Evolutionary conservation across 441 rosid species (phyloP), one percentile per base, ranked within the genome.

Genomic region (Sinapis alba): DNA sequence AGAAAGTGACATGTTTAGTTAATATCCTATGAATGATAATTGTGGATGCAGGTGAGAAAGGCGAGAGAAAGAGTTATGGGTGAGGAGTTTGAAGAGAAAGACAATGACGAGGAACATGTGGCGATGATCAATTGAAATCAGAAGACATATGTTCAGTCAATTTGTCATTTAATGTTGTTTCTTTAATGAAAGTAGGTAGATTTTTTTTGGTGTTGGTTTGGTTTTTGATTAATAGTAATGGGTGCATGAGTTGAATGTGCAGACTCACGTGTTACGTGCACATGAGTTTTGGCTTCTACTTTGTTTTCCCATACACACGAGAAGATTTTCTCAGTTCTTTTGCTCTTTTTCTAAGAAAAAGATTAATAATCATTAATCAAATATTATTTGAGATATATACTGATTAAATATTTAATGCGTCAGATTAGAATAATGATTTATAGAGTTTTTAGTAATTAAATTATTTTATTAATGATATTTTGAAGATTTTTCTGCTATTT

Each of bases 21-120:
- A 30, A 60, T 65, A 57, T 41, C 20, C 9, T 41, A 2, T 68
- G 24, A 60, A 32, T 68, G 5, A 32, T 41, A 1, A 21, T n/a
- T 68, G 65, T 6, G n/a, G 6, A 18, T 32, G 50, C 59, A 79
- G 82, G 79, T 47, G 38, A 79, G 64, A 21, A 58, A 69, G 8
- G 82, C 79, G 1, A 74, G 79, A 38, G 72, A 69, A 13, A 73
- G 82, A 57, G 24, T 79, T 20, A 43, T 73, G 78, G 78, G 81
- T 72, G 74, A 53, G 0, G 70, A 56, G 32, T 61, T 19, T 78
- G 65, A 72, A 51, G 73, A 72, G 26, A 65, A 50, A 77, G 73
- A 71, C n/a, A 59, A 26, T 32, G 80, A 66, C 9, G 72, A 53
- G 6, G 73, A 54, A 45, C 41, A 69, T 68, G 79, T 63, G 19